Evolutionary conservation across 1,284 basidiomycete species (phyloP), one percentile per base, ranked within the genome.

Genomic region (Cutaneotrichosporon sp.): DNA sequence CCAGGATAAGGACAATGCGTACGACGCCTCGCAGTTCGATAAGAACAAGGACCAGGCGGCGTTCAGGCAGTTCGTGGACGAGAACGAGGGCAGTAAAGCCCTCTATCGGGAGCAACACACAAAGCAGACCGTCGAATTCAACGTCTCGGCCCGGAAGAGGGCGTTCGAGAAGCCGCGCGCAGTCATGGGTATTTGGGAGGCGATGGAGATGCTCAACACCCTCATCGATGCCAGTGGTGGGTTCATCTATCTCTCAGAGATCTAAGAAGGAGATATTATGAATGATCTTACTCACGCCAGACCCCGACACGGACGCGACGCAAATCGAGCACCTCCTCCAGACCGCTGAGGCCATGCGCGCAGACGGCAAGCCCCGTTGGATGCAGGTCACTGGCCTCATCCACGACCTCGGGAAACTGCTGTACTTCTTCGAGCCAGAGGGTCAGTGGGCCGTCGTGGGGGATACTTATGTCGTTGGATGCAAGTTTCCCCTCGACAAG

Each of bases 261-360:
- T 3, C 26, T 26, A 1, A 26, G 26, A 26, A 3, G 26, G 26
- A 26, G 26, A 1, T 26, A 2, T 3, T 3, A 26, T 26, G 26
- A 26, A 26, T 26, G 26, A 26, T 26, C 26, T 26, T 26, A 3
- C 49, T 77, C 90, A 93, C 49, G 70, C 91, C 90, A 8, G 92
- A 76, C 66, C 78, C 76, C 18, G 76, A 80, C 69, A 79, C 78
- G 21, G 73, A 67, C 64, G 82, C 91, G 31, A 88, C 89, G 30
- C 92, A 96, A 81, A 94, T 95, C 59, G 90, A 93, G 73, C 92
- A 96, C 76, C 84, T 95, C 2, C 84, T 95, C 2, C 92, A 95
- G 78, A 95, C 92, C 0, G 92, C 92, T 40, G 92, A 96, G 77
- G 91, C 92, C 3, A 94, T 95, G 70, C 86, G 92, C 53, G 83